Evolutionary conservation across 1,284 basidiomycete genomes (phyloP).

Genomic region (Ustilago tritici): DNA sequence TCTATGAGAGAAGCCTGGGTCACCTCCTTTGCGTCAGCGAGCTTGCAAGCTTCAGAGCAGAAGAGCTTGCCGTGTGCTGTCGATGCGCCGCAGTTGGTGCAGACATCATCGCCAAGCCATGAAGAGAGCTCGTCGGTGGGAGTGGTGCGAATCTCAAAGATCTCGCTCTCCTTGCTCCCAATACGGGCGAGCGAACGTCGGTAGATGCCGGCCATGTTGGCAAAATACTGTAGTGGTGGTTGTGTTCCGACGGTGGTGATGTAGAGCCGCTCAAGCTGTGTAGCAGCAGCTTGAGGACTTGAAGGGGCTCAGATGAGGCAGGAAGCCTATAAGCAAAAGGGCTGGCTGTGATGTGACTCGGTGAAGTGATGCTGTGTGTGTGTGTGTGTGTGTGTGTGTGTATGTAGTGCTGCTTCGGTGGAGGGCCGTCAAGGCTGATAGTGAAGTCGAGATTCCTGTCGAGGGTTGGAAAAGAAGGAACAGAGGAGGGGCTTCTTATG

Average conservation of each 20-base stretch:
- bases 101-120: conserved; percentile 61
- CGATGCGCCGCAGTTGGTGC: conserved; percentile 56
- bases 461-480: neutral
- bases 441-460: neutral
- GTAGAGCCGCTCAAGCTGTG: conserved; percentile 23
- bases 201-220: conserved; percentile 51
- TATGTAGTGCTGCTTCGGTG: neutral
- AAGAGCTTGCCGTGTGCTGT: conserved; percentile 54
- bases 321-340: neutral
- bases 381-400: neutral
- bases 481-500: neutral
- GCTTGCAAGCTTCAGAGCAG: conserved; percentile 59
- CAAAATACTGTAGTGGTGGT: conserved; percentile 18
- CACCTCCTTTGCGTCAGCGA: conserved; percentile 46
- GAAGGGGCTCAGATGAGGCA: neutral
- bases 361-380: neutral
- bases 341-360: neutral
- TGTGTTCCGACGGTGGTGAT: conserved; percentile 21
- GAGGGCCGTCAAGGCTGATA: neutral
- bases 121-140: conserved; percentile 58
- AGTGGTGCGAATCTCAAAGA: conserved; percentile 48
- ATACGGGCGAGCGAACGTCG: conserved; percentile 47
- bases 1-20: conserved; percentile 34
- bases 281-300: conserved; percentile 28
- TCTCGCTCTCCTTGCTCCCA: conserved; percentile 43